These are phyloP conservation scores for Marasmius sp. DNA, from an alignment of 1,284 basidiomycete species.

Conservation along the genomic window DNA sequence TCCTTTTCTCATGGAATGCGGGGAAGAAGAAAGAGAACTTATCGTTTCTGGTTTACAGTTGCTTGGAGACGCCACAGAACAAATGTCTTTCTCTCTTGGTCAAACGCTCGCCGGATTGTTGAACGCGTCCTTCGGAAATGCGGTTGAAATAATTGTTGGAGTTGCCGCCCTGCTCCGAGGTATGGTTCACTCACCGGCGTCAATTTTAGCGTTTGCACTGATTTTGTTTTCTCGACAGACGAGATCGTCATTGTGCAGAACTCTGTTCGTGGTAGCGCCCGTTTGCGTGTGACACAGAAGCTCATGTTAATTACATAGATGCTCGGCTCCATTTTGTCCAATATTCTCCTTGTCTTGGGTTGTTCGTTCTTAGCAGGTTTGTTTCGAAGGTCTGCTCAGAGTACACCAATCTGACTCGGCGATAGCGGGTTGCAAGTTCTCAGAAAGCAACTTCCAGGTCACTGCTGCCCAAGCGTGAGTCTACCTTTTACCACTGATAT, in stretches of 20 bases:
- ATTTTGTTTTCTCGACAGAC: constrained; percentile 36
- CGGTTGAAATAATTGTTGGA: constrained; percentile 85
- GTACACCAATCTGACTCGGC: not conserved
- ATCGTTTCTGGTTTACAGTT: constrained; percentile 38
- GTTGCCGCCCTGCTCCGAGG: constrained; percentile 84
- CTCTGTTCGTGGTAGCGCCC: constrained; percentile 50
- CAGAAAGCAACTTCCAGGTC: constrained; percentile 75
- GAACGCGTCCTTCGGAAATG: constrained; percentile 84
- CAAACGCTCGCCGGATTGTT: constrained; percentile 84
- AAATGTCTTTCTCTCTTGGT: constrained; percentile 77
- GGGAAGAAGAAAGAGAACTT: not conserved
- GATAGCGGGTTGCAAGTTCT: constrained; percentile 62
- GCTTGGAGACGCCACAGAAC: constrained; percentile 86
- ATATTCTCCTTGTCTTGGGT: constrained; percentile 84
- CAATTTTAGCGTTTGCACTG: constrained; percentile 3
- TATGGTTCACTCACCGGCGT: constrained; percentile 23
- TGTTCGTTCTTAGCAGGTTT: constrained; percentile 83
- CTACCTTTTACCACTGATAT: constrained; percentile 1
- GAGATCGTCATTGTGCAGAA: constrained; percentile 87
- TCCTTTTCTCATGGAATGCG: not conserved
- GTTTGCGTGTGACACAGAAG: not conserved
- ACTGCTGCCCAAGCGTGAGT: constrained; percentile 86
- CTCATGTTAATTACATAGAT: constrained; percentile 42
- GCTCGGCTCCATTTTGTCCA: constrained; percentile 86
- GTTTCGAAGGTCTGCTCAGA: not conserved